A percentile compares a stretch with the other conserved stretches of the same genome.
phyloP scores from a whole-genome alignment of 805 yeast genomes.

The Metschnikowia anglica region DNA sequence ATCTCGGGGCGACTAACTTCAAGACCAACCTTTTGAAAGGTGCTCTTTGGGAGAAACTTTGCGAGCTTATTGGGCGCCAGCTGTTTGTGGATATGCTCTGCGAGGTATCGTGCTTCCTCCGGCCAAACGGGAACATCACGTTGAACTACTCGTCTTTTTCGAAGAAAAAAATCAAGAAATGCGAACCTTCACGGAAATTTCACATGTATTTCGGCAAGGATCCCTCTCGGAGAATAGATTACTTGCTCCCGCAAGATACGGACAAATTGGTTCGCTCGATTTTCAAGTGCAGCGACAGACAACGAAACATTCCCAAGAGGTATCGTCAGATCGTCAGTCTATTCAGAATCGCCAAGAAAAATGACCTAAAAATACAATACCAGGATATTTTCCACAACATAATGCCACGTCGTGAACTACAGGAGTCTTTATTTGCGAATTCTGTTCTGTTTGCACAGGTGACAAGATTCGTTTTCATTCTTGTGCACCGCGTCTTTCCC shows the following conservation, averaged over 20 bases:
- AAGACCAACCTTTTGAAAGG: constrained; percentile 42
- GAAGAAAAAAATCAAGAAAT: not conserved
- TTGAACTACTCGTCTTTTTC: not conserved
- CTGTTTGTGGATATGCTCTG: constrained; percentile 36
- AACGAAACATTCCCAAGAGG: constrained; percentile 7
- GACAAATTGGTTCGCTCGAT: constrained; percentile 1
- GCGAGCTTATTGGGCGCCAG: constrained; percentile 37
- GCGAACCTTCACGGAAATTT: constrained; percentile 5
- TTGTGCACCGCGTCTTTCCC: constrained; percentile 53
- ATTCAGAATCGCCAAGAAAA: constrained; percentile 1
- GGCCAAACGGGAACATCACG: constrained; percentile 4
- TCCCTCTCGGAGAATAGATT: not conserved
- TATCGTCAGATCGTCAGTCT: constrained; percentile 4
- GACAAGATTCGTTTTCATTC: constrained; percentile 39
- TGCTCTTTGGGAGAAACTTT: constrained; percentile 45
- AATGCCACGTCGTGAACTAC: not conserved
- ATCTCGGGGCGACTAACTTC: constrained; percentile 22
- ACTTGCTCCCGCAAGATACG: not conserved
- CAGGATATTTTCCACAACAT: constrained; percentile 2
- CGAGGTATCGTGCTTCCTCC: constrained; percentile 1
- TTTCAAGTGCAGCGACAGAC: not conserved
- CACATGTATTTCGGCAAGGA: constrained; percentile 7
- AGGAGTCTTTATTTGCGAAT: constrained; percentile 29
- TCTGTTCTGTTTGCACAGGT: constrained; percentile 37
- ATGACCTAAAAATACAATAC: constrained; percentile 5